Conservation (phyloP, 2,329 filamentous ascomycete species). For the Bertia moriformis region DNA sequence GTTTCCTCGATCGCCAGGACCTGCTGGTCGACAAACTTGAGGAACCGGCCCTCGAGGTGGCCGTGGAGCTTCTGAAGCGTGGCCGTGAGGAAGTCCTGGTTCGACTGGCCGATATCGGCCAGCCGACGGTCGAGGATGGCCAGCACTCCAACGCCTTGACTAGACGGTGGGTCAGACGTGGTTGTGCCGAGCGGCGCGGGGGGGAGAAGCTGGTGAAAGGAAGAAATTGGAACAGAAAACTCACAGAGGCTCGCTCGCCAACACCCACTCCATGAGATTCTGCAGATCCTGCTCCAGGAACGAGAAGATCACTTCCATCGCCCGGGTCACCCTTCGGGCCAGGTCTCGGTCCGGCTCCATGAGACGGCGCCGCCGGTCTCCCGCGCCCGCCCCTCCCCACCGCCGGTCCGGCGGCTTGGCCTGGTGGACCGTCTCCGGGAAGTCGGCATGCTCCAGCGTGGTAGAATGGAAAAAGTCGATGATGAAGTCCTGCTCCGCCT, state of each 20-base stretch:
- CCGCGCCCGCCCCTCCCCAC: too few relatives aligned
- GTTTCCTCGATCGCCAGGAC: constrained; percentile 93
- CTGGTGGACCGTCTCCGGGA: constrained; percentile 62
- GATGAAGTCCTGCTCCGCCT: constrained; percentile 92
- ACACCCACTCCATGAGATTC: constrained; percentile 68
- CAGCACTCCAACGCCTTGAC: constrained; percentile 79
- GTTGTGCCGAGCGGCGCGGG: constrained; percentile 4
- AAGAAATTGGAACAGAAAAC: constrained; percentile 20
- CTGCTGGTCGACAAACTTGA: constrained; percentile 84
- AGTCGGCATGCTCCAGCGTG: constrained; percentile 70
- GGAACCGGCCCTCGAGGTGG: constrained; percentile 61
- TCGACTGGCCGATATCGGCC: constrained; percentile 69
- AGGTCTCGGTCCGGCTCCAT: constrained; percentile 82
- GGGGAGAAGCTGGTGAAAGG: too few relatives aligned
- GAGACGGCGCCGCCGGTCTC: constrained; percentile 58
- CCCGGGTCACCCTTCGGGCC: constrained; percentile 68
- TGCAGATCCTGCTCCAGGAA: constrained; percentile 71
- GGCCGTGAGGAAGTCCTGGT: constrained; percentile 78
- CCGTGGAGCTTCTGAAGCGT: constrained; percentile 68
- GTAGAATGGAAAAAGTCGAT: constrained; percentile 93
- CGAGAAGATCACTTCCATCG: constrained; percentile 78
- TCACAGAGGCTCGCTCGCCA: constrained; percentile 68
- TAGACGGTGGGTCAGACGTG: too few relatives aligned
- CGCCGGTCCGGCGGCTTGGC: constrained; percentile 52
- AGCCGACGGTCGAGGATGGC: constrained; percentile 68